Evolutionary conservation across 371 early-diverging fungal genomes (phyloP), one percentile per base, ranked within the genome.

Genomic region (Lichtheimia hyalospora): DNA sequence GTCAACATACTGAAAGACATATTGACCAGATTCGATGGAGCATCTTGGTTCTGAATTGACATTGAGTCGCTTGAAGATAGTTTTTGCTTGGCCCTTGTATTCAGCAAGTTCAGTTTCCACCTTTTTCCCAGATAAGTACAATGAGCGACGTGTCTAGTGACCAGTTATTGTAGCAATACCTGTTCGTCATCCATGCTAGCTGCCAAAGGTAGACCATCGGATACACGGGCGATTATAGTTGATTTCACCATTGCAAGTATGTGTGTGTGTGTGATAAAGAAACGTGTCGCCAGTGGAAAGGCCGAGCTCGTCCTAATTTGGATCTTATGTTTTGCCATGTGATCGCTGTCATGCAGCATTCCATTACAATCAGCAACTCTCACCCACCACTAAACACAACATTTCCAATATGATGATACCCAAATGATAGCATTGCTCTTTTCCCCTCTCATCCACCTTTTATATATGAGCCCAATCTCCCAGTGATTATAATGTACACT

Each of bases 141-240:
- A 49, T n/a, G 25, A 49, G 28, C 23, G 44, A 40, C 20, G 8
- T 52, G 25, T 14, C 18, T 49, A 39, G 43, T 43, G 5, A 3
- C 2, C 24, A 34, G 10, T 34, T 34, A 8, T 8, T 34, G 8
- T 8, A 34, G 10, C 34, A 18, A 24, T 80, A 92, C 95, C 91
- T 96, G 94, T 51, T 96, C 96, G 72, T 98, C 97, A 77, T 97
- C 98, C 86, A 97, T 94, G 44, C 95, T 93, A 13, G 96, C 97
- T 39, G 98, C 97, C 61, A 98, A 81, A 2, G 95, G 96, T 57
- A 97, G 84, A 2, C 96, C 97, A 84, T 98, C 98, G 10, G 89
- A 84, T 27, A 97, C 87, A 63, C 98, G 88, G 42, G 95, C 94
- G 65, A 98, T 96, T 67, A 96, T 90, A 27, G 96, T 95, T 10